Evolutionary conservation across 345 rosid species (phyloP).

Genomic region (Salix caprea): DNA sequence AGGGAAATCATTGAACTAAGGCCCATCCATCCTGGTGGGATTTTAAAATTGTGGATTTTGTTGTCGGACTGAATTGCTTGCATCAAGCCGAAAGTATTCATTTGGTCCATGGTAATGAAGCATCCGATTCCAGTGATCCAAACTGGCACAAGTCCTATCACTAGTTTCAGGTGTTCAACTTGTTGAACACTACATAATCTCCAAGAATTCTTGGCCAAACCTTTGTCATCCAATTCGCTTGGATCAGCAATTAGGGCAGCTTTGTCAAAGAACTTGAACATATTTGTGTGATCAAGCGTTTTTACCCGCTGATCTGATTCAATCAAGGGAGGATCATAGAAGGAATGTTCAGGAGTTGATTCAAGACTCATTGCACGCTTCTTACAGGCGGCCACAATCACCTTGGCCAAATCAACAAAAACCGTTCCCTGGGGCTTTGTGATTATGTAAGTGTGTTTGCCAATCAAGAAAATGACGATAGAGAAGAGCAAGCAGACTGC

Average conservation of each 20-base stretch:
- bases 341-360: neutral
- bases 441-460: conserved; percentile 42
- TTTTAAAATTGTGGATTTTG: conserved; percentile 35
- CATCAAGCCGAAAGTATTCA: conserved; percentile 55
- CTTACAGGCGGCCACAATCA: conserved; percentile 38
- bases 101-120: conserved; percentile 61
- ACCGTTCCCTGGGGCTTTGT: conserved; percentile 54
- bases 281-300: conserved; percentile 30
- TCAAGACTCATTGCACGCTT: conserved; percentile 24
- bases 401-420: conserved; percentile 48
- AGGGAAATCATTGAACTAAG: conserved; percentile 57
- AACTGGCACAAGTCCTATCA: conserved; percentile 47
- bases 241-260: conserved; percentile 44
- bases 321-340: conserved; percentile 40
- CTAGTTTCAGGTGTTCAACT: conserved; percentile 55
- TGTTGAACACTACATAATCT: conserved; percentile 55
- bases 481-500: conserved; percentile 51
- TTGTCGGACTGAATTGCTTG: conserved; percentile 52
- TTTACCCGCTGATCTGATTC: conserved; percentile 4
- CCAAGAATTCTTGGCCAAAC: conserved; percentile 46
- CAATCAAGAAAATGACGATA: conserved; percentile 46
- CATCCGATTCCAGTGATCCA: conserved; percentile 60
- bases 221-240: conserved; percentile 43
- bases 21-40: conserved; percentile 71
- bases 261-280: conserved; percentile 50